A percentile compares a stretch with the other conserved stretches of the same genome.
Evolutionary conservation across 192 early-diverging fungal genomes (phyloP).

Genomic region (Piromyces sp.): DNA sequence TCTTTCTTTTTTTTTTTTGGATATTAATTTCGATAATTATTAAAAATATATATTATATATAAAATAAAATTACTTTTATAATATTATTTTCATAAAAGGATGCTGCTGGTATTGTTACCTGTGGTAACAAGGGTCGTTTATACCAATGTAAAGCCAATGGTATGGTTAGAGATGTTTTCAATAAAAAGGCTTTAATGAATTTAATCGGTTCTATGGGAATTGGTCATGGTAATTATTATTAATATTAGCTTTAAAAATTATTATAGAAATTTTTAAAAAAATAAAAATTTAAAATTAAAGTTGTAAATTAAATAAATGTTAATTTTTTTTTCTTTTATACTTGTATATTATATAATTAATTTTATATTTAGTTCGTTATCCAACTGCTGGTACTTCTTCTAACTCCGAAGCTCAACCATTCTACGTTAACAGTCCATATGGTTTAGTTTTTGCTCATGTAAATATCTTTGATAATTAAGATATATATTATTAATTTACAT

Average conservation of each 20-base stretch:
- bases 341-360: too few relatives aligned
- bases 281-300: too few relatives aligned
- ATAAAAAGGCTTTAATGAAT: constrained; percentile 50
- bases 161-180: constrained; percentile 97
- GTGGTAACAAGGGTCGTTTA: constrained; percentile 84
- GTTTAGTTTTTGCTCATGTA: constrained; percentile 88
- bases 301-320: too few relatives aligned
- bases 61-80: too few relatives aligned
- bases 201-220: constrained; percentile 82
- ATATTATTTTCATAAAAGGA: too few relatives aligned
- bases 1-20: too few relatives aligned
- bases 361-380: constrained; percentile 68
- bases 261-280: too few relatives aligned
- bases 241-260: too few relatives aligned
- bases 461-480: constrained; percentile 6
- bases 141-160: constrained; percentile 99
- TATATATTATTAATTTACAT: neutral
- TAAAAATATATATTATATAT: too few relatives aligned
- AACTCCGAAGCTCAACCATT: constrained; percentile 96
- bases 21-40: too few relatives aligned
- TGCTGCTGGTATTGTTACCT: constrained; percentile 97
- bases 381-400: constrained; percentile 92
- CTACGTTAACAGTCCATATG: constrained; percentile 99
- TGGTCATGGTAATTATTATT: constrained; percentile 70
- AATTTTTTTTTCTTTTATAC: too few relatives aligned